phyloP scores from a whole-genome alignment of 495 filamentous ascomycete genomes.

The Sphaerosporella brunnea region DNA sequence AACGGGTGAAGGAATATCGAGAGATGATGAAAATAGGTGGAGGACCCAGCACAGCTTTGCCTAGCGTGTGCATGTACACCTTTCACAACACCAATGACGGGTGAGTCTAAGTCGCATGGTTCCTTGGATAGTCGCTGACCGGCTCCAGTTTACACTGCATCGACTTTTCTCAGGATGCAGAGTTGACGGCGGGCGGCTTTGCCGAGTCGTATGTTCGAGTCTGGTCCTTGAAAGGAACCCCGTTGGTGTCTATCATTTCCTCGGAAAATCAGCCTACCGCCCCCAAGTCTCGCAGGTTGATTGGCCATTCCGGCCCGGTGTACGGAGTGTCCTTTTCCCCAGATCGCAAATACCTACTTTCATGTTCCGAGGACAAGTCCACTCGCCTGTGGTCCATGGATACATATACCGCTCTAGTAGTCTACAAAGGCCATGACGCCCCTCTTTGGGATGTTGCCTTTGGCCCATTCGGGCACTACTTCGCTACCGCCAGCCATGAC shows the following conservation, averaged over 20 bases:
- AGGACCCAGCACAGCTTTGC: slow-evolving; percentile 31
- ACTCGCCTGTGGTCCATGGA: slow-evolving; percentile 87
- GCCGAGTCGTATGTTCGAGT: slow-evolving; percentile 88
- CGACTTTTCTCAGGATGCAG: slow-evolving; percentile 79
- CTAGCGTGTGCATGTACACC: slow-evolving; percentile 82
- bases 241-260: slow-evolving; percentile 35
- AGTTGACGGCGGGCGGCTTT: slow-evolving; percentile 69
- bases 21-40: slow-evolving; percentile 73
- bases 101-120: slow-evolving; percentile 34
- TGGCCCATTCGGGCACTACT: slow-evolving; percentile 93
- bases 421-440: slow-evolving; percentile 79
- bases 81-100: slow-evolving; percentile 88
- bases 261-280: slow-evolving; percentile 28
- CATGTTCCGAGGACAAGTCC: slow-evolving; percentile 69
- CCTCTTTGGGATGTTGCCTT: slow-evolving; percentile 77
- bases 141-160: slow-evolving; percentile 59
- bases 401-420: slow-evolving; percentile 69
- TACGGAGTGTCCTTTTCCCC: slow-evolving; percentile 85
- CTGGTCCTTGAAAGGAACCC: slow-evolving; percentile 69
- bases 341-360: slow-evolving; percentile 58
- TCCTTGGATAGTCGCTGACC: slow-evolving; percentile 11
- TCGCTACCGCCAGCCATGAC: slow-evolving; percentile 69
- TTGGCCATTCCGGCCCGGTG: slow-evolving; percentile 79
- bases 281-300: slow-evolving; percentile 55
- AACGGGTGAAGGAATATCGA: slow-evolving; percentile 82